Percentiles rank a stretch among this genome's conserved stretches.
Evolutionary conservation across 2,329 filamentous ascomycete species (phyloP).

Genomic region (Pseudogymnoascus sp.): DNA sequence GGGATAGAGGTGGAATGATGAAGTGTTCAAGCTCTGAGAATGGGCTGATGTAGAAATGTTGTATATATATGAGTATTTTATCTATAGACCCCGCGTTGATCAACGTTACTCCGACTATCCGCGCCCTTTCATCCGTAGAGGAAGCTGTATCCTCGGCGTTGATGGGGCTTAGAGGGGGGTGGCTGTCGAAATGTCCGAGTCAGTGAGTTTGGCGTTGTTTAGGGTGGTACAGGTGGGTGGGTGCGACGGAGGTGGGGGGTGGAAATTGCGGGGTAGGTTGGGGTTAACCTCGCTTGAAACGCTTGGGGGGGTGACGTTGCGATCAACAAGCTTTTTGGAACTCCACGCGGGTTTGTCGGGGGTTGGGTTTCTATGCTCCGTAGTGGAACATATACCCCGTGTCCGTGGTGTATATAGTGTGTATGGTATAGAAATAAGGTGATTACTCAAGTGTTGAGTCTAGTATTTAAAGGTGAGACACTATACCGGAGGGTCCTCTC

Average conservation of each 20-base stretch:
- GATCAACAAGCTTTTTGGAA: neutral
- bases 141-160: neutral
- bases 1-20: neutral
- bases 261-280: neutral
- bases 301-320: neutral
- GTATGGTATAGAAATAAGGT: neutral
- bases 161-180: neutral
- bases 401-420: neutral
- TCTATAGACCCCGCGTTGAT: neutral
- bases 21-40: neutral
- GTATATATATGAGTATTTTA: neutral
- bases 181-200: neutral
- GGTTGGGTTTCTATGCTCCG: neutral
- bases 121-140: neutral
- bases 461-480: neutral
- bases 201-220: neutral
- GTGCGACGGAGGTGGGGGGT: neutral
- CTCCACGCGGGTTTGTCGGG: neutral
- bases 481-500: neutral
- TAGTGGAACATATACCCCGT: neutral
- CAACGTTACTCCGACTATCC: neutral
- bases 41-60: neutral
- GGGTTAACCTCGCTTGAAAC: neutral
- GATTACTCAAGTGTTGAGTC: neutral
- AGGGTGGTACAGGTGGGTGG: no score